phyloP scores from a whole-genome alignment of 257 asterid species.

The Solanum clarkiae region DNA sequence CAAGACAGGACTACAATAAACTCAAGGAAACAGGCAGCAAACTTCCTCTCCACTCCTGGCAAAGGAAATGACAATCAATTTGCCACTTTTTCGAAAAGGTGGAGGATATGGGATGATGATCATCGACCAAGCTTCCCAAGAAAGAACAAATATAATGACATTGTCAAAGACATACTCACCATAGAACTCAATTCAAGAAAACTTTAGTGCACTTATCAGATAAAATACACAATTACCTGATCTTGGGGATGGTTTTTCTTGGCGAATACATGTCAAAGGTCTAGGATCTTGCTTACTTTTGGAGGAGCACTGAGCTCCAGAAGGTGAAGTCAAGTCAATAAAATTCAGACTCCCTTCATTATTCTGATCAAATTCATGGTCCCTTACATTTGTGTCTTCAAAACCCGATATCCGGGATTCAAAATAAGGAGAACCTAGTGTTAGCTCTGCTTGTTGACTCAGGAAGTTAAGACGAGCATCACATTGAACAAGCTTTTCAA shows the following conservation, averaged over 20 bases:
- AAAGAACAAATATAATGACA: neutral
- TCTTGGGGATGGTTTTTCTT: slow-evolving; percentile 64
- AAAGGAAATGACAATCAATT: neutral
- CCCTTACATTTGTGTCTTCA: slow-evolving; percentile 40
- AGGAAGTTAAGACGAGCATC: slow-evolving; percentile 87
- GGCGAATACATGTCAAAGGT: slow-evolving; percentile 35
- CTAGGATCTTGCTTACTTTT: slow-evolving; percentile 46
- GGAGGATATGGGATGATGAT: neutral
- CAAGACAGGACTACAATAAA: neutral
- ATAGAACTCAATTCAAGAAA: neutral
- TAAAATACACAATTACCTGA: slow-evolving; percentile 43
- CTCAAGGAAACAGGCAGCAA: neutral
- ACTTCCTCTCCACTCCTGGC: neutral
- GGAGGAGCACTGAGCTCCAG: slow-evolving; percentile 66
- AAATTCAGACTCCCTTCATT: slow-evolving; percentile 48
- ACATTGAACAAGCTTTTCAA: slow-evolving; percentile 82
- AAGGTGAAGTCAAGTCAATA: slow-evolving; percentile 64
- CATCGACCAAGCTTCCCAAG: neutral
- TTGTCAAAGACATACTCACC: neutral
- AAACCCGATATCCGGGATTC: slow-evolving; percentile 44
- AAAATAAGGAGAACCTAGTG: slow-evolving; percentile 61
- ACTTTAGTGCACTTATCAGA: neutral
- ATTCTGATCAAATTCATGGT: slow-evolving; percentile 40
- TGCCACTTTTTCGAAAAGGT: neutral
- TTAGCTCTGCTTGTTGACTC: slow-evolving; percentile 77